Conservation (phyloP, 1,139 yeast species). For the Scheffersomyces cryptocercus region DNA sequence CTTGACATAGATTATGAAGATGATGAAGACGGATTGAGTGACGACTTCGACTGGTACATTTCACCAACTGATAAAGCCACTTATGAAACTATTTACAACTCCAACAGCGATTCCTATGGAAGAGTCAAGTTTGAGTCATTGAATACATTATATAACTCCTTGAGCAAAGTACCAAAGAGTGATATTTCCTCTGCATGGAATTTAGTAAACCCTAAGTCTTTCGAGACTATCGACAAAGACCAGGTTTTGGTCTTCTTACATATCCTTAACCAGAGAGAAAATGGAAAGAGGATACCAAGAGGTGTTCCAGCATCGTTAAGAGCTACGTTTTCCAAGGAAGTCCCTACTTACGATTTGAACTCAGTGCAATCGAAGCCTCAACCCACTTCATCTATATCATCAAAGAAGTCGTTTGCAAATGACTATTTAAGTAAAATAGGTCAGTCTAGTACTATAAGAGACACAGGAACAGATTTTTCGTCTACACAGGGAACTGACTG, state of each 20-base stretch:
- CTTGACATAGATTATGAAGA: constrained; percentile 43
- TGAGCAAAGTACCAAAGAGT: constrained; percentile 73
- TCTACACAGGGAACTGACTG: constrained; percentile 75
- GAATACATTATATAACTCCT: constrained; percentile 64
- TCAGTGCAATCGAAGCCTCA: constrained; percentile 39
- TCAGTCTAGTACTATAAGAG: constrained; percentile 48
- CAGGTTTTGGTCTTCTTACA: constrained; percentile 89
- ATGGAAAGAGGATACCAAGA: constrained; percentile 85
- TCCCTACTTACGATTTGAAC: constrained; percentile 71
- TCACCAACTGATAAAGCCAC: constrained; percentile 80
- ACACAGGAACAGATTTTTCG: constrained; percentile 73
- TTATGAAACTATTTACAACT: constrained; percentile 76
- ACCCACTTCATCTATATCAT: constrained; percentile 22
- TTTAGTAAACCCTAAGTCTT: constrained; percentile 84
- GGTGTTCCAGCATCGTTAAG: constrained; percentile 93
- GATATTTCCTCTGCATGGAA: constrained; percentile 96
- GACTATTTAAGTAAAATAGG: constrained; percentile 43
- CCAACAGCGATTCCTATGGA: constrained; percentile 81
- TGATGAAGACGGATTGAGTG: constrained; percentile 54
- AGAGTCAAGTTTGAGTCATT: constrained; percentile 75
- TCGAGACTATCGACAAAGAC: constrained; percentile 88
- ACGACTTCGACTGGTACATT: constrained; percentile 94
- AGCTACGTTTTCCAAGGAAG: constrained; percentile 87
- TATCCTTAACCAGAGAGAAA: constrained; percentile 85
- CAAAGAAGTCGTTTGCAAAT: constrained; percentile 38